Evolutionary conservation across 257 asterid genomes (phyloP), one percentile per base, ranked within the genome.

Genomic region (Ajuga chamaepitys): DNA sequence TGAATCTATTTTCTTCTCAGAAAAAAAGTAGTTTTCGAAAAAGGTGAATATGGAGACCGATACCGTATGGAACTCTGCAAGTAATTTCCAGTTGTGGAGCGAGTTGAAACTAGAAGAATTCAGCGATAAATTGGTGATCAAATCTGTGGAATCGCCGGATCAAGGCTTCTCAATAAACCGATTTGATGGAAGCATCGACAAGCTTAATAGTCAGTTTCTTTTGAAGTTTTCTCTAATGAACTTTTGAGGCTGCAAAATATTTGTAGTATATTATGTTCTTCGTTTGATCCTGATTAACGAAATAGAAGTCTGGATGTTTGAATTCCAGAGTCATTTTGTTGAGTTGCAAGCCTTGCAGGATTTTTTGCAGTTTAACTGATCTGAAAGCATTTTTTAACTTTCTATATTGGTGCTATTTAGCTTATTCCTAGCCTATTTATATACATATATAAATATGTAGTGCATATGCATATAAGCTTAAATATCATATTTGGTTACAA

Each of bases 151-250:
- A 56, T 86, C 86, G 53, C 89, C 88, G 66, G 85, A 81, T 64
- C 90, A 79, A 63, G 95, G 94, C 69, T 94, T 94, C 88, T 86
- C 87, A 12, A 64, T 90, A 9, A 80, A 75, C 77, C 91, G 91
- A 53, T 77, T 30, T 20, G 91, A 87, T 40, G 98, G 97, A 25
- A 78, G 40, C 77, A 79, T 88, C 67, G 74, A 75, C 62, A 78
- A 78, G 68, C 86, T 89, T 42, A 58, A 72, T 61, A 88, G 96
- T 81, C 26, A 44, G 62, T 53, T 67, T 12, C 9, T 28, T 28
- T 16, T 9, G 4, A 4, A 30, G 4, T 13, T 14, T 57, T n/a
- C 34, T 2, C 9, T 28, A 20, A 24, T 54, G 32, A 45, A 53
- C 16, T 66, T 61, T 9, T 42, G 42, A 24, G 41, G 38, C 22